Conservation (phyloP, 345 rosid species). For the Noccaea bulbosa region DNA sequence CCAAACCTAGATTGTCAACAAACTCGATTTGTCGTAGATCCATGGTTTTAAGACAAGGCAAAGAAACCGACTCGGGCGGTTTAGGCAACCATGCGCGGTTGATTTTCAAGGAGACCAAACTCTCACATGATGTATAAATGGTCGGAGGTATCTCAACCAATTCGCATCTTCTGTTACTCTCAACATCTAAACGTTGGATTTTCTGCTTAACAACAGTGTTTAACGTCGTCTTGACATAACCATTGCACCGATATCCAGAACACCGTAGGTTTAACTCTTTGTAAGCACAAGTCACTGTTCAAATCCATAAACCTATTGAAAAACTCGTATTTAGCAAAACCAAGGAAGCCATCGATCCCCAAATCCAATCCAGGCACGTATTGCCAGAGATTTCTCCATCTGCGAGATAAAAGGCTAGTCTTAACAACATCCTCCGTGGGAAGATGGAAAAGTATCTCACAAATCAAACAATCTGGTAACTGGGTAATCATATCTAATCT, state of each 20-base stretch:
- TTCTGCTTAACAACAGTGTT: slow-evolving; percentile 1
- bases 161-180: background rate
- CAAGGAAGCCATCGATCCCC: background rate
- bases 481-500: slow-evolving; percentile 9
- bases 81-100: background rate
- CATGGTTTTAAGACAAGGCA: slow-evolving; percentile 25
- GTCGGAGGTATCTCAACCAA: slow-evolving; percentile 25
- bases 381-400: slow-evolving; percentile 28
- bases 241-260: background rate
- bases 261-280: slow-evolving; percentile 18
- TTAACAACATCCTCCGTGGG: slow-evolving; percentile 16
- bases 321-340: background rate
- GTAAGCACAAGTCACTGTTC: background rate
- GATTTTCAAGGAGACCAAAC: slow-evolving; percentile 26
- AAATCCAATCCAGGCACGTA: background rate
- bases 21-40: background rate
- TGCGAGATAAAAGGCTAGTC: slow-evolving; percentile 5
- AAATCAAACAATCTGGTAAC: slow-evolving; percentile 18
- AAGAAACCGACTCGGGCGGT: slow-evolving; percentile 4
- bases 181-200: slow-evolving; percentile 8
- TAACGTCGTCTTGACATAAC: background rate
- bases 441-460: slow-evolving; percentile 1
- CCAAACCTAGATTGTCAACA: background rate
- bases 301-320: background rate
- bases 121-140: slow-evolving; percentile 35